Evolutionary conservation across 257 asterid species (phyloP), one percentile per base, ranked within the genome.

Genomic region (Osmanthus fragrans): DNA sequence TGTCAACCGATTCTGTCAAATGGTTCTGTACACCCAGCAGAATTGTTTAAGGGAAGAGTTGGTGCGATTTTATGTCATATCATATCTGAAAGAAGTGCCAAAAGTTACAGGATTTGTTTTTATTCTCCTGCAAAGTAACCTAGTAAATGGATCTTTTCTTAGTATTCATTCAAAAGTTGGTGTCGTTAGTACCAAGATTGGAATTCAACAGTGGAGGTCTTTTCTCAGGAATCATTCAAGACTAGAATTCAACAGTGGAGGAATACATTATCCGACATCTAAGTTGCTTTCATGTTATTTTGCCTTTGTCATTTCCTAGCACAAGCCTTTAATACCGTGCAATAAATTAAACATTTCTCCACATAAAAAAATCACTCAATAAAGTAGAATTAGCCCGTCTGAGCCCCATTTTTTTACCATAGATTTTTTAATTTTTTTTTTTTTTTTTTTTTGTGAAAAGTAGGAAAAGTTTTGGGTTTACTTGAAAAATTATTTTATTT

Each of bases 41-140:
- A n/a, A n/a, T n/a, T n/a, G n/a, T 23, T 0, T 1, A 3, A 45
- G 19, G 5, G 19, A 54, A 54, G 10, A 19, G 67, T 2, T 58
- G 15, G 15, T 58, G 15, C 13, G 7, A 58, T 21, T 58, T 58
- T 58, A 23, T 23, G 67, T 21, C 67, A 58, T 23, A 8, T 21
- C 67, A 58, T 23, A 8, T 58, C 16, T 21, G 30, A n/a, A 8
- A n/a, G 68, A 25, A 79, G 15, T 76, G 66, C 15, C 34, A 27
- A 56, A 68, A 68, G 63, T 42, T 12, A 7, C 7, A 36, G 40
- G 32, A 30, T 0, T 39, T 7, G 1, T 30, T 18, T 65, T 15
- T n/a, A n/a, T 19, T 27, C 64, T 81, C 21, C 69, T 78, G 83
- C 83, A 81, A 80, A 84, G 81, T 66, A 54, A 74, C 39, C 73